Evolutionary conservation across 2,329 filamentous ascomycete species (phyloP).

Genomic region (Epichloe uncinata): DNA sequence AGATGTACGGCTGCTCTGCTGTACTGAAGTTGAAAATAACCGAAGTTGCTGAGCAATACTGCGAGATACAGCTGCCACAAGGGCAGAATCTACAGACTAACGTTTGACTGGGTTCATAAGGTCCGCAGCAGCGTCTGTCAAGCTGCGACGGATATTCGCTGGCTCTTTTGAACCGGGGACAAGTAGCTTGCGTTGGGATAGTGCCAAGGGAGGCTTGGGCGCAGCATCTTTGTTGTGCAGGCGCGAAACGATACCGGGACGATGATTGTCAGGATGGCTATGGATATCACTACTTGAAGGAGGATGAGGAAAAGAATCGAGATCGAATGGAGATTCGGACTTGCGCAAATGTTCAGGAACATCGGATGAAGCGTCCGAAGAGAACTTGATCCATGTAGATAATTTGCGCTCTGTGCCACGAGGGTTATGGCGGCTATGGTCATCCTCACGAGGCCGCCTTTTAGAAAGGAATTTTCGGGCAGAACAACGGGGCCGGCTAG

Average conservation of each 20-base stretch:
- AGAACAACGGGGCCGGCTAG: conserved; percentile 11
- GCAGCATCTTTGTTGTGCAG: neutral
- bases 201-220: conserved; percentile 5
- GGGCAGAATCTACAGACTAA: conserved; percentile 22
- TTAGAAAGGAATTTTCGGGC: conserved; percentile 3
- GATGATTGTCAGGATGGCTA: neutral
- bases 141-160: conserved; percentile 2
- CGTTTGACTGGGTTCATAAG: conserved; percentile 14
- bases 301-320: conserved; percentile 13
- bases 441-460: neutral
- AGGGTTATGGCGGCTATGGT: neutral
- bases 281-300: conserved; percentile 5
- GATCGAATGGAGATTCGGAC: conserved; percentile 11
- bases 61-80: conserved; percentile 31
- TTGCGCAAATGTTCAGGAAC: neutral
- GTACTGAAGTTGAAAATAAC: conserved; percentile 19
- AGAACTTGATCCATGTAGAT: neutral
- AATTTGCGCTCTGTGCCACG: neutral
- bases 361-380: neutral
- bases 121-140: conserved; percentile 8
- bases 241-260: neutral
- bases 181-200: conserved; percentile 3
- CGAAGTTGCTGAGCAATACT: conserved; percentile 32
- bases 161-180: neutral
- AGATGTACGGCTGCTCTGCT: neutral